Evolutionary conservation across 2,329 filamentous ascomycete genomes (phyloP), one percentile per base, ranked within the genome.

Genomic region (Fonsecaea pedrosoi): DNA sequence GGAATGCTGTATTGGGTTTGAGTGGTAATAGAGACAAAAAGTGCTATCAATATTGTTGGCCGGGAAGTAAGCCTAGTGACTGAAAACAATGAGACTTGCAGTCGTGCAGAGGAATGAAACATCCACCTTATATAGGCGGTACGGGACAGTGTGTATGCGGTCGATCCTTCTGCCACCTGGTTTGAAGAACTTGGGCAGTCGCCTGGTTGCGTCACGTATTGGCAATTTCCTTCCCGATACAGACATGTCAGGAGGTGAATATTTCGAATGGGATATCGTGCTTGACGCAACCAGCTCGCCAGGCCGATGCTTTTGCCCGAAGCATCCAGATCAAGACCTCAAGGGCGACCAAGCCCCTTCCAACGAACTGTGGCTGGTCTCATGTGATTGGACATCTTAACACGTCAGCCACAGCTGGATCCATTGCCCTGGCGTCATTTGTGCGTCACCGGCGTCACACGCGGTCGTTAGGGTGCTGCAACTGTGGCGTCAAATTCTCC

Each of bases 371-470:
- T 69, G 66, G 66, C 66, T 69, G 63, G 64, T 56, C 12, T 5
- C 21, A 13, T 25, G 34, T 48, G 42, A 69, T 67, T 67, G 65
- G 63, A 15, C 30, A 7, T 34, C 6, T 15, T 5, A 9, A 48
- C 34, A 18, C 8, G 25, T n/a, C 60, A 65, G 66, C 66, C 66
- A 69, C 66, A 63, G 8, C 4, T 5, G 7, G 45, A 21, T 10
- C 38, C 15, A 48, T 37, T 56, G 48, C 55, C 25, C 55, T 63
- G 37, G 63, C 60, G 66, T 69, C 66, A 69, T 63, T n/a, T 40
- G 15, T 50, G 60, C 66, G 66, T 69, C 66, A 69, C 66, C 9
- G n/a, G 13, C 42, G 40, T 63, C 53, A 40, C 34, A 45, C 5
- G 38, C 15, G n/a, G 8, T 38, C 30, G 18, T 37, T 21, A 53